A percentile compares a stretch with the other conserved stretches of the same genome.
phyloP scores from a whole-genome alignment of 2,329 filamentous ascomycete genomes.

The Phialemoniopsis sp. region DNA sequence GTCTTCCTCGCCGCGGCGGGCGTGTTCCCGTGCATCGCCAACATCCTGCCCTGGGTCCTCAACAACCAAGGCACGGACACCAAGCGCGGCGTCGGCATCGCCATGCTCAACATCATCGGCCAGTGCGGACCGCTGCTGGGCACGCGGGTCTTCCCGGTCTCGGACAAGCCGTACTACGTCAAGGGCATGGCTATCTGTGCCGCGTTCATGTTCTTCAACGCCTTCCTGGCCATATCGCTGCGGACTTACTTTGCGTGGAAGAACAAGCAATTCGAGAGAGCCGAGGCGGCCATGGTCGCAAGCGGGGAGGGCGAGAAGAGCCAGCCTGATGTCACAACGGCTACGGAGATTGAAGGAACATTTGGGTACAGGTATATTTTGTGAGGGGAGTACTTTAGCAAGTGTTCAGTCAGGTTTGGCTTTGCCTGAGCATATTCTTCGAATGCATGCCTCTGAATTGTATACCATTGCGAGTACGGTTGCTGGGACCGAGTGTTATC shows the following conservation, averaged over 20 bases:
- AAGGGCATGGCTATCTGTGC: constrained; percentile 33
- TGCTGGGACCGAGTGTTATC: too few species aligned
- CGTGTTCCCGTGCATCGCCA: constrained; percentile 61
- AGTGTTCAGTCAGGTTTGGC: too few species aligned
- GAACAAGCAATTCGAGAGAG: constrained; percentile 24
- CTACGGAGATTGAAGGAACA: constrained; percentile 10
- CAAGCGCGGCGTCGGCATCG: constrained; percentile 58
- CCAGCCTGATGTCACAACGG: not conserved
- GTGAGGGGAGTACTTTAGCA: not conserved
- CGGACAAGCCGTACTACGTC: constrained; percentile 28
- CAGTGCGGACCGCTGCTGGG: constrained; percentile 61
- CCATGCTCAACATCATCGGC: constrained; percentile 57
- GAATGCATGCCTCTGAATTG: too few species aligned
- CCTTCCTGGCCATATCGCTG: constrained; percentile 24
- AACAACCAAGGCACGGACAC: constrained; percentile 68
- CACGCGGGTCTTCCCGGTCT: constrained; percentile 56
- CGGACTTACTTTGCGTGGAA: constrained; percentile 24
- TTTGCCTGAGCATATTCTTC: too few species aligned
- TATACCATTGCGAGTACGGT: too few species aligned
- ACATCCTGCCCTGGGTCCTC: constrained; percentile 66
- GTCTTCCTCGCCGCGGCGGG: constrained; percentile 40
- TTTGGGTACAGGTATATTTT: constrained; percentile 12
- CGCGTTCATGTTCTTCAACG: constrained; percentile 36
- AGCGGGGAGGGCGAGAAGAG: constrained; percentile 2
- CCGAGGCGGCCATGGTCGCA: constrained; percentile 15